Evolutionary conservation across 257 asterid species (phyloP).

Genomic region (Osmanthus fragrans): DNA sequence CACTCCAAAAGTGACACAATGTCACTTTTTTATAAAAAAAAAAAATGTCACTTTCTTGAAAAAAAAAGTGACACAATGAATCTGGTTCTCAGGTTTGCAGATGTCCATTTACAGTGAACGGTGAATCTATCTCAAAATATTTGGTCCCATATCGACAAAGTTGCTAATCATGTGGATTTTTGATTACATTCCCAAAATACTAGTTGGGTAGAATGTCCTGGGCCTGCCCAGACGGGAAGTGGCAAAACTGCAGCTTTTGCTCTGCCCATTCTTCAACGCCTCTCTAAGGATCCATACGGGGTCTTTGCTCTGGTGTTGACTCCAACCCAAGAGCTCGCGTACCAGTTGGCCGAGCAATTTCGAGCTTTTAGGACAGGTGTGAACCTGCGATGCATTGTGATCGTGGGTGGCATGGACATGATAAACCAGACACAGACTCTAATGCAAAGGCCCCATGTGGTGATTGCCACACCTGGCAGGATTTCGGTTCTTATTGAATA

Average conservation of each 20-base stretch:
- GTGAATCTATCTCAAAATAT: no score
- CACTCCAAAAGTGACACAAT: no score
- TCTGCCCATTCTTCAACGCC: conserved; percentile 75
- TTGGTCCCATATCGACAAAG: no score
- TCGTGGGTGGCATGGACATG: conserved; percentile 93
- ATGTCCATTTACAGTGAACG: no score
- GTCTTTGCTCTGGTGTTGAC: conserved; percentile 86
- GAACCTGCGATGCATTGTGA: conserved; percentile 67
- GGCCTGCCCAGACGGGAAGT: conserved; percentile 95
- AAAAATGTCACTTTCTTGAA: no score
- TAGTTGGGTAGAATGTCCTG: conserved; percentile 78
- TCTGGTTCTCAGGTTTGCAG: no score
- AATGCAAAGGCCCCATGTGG: conserved; percentile 77
- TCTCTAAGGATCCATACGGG: conserved; percentile 79
- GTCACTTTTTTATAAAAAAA: no score
- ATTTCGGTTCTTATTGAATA: conserved; percentile 78
- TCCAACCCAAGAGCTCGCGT: conserved; percentile 89
- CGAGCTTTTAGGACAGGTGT: conserved; percentile 79
- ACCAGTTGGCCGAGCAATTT: conserved; percentile 92
- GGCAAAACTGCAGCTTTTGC: conserved; percentile 97
- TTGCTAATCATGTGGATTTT: no score
- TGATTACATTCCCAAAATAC: conserved; percentile 87
- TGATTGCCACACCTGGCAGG: conserved; percentile 94
- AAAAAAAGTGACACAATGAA: no score
- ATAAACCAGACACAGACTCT: conserved; percentile 67